These are phyloP conservation scores for Hemisphaericaspora xylofermentans DNA, from an alignment of 1,139 yeast species.

Conservation along the genomic window DNA sequence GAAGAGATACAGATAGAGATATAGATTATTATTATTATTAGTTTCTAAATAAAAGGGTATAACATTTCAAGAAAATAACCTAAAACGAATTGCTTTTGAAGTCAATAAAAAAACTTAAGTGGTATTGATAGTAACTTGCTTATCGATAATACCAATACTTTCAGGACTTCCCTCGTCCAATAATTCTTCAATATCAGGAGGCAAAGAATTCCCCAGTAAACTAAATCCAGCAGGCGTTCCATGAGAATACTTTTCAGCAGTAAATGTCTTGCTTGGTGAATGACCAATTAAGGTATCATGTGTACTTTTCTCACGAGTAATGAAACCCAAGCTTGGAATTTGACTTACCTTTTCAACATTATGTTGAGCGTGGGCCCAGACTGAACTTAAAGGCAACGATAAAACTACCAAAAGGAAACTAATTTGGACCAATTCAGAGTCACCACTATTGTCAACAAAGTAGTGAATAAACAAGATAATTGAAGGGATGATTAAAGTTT, in stretches of 20 bases:
- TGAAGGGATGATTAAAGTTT: conserved; percentile 79
- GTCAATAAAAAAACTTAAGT: not conserved
- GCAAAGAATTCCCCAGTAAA: conserved; percentile 8
- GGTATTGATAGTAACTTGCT: conserved; percentile 3
- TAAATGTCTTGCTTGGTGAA: not conserved
- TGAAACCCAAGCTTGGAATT: conserved; percentile 22
- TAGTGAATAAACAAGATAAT: conserved; percentile 59
- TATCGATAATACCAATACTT: conserved; percentile 7
- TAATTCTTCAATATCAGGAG: conserved; percentile 13
- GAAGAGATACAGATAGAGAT: no score
- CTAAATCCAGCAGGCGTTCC: not conserved
- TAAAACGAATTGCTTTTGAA: not conserved
- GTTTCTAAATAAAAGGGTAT: no score
- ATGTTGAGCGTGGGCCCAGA: conserved; percentile 79
- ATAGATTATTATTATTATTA: no score
- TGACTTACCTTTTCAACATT: conserved; percentile 18
- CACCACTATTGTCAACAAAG: conserved; percentile 12
- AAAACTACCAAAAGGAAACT: conserved; percentile 45
- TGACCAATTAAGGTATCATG: conserved; percentile 9
- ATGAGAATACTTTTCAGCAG: not conserved
- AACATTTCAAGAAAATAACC: no score
- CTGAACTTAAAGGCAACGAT: conserved; percentile 76
- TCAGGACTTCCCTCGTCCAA: conserved; percentile 7
- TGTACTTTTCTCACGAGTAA: conserved; percentile 15
- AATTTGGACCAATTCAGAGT: conserved; percentile 21